These are phyloP conservation scores for Puccinia coronata DNA, from an alignment of 1,284 basidiomycete species.

Conservation along the genomic window DNA sequence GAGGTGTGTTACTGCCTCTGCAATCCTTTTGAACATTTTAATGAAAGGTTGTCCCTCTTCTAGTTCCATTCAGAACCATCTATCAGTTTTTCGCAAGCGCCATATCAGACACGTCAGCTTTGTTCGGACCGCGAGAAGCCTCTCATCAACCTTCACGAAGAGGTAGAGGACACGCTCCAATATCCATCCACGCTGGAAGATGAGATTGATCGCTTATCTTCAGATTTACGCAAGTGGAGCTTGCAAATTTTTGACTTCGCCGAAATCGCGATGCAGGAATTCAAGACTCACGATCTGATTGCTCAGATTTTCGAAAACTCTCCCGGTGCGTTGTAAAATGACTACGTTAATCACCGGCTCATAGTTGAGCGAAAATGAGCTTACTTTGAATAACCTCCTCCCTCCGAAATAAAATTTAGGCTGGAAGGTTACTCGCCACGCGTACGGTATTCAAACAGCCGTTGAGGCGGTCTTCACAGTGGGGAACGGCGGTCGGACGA, in stretches of 20 bases:
- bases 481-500: constrained; percentile 53
- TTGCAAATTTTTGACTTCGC: constrained; percentile 50
- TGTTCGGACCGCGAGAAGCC: background rate
- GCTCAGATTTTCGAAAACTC: constrained; percentile 54
- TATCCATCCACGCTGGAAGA: constrained; percentile 17
- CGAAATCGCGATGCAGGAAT: constrained; percentile 52
- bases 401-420: constrained; percentile 50
- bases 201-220: constrained; percentile 24
- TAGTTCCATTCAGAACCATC: background rate
- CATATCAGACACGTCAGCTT: background rate
- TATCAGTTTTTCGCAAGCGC: background rate
- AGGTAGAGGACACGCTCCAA: background rate
- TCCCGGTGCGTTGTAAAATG: constrained; percentile 43
- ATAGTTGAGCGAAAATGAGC: background rate
- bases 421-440: constrained; percentile 57
- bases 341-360: constrained; percentile 32
- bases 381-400: background rate
- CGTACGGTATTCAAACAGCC: constrained; percentile 64
- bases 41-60: no score
- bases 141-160: constrained; percentile 21
- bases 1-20: background rate
- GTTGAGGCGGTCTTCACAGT: constrained; percentile 70
- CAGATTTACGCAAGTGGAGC: constrained; percentile 31
- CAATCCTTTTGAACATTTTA: no score
- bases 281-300: constrained; percentile 54